Percentiles rank a stretch among this genome's conserved stretches.
These are phyloP conservation scores for Candida sanyaensis DNA, from an alignment of 1,139 yeast species.

Conservation along the genomic window DNA sequence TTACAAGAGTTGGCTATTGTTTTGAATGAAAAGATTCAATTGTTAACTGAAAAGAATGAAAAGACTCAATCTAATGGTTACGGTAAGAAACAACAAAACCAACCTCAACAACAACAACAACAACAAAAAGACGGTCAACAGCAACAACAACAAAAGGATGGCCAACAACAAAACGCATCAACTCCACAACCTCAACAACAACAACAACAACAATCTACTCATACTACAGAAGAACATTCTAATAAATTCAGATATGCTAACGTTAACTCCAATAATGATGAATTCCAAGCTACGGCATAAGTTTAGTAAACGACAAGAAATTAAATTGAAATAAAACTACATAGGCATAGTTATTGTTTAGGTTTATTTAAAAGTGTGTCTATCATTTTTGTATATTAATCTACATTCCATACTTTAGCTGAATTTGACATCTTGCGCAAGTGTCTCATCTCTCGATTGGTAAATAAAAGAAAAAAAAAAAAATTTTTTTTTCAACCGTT, in stretches of 20 bases:
- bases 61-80: constrained; percentile 79
- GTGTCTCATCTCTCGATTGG: neutral
- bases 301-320: neutral
- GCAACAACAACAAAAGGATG: constrained; percentile 25
- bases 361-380: neutral
- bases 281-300: constrained; percentile 40
- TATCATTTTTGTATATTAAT: too few relatives aligned
- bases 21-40: constrained; percentile 83
- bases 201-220: constrained; percentile 20
- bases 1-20: constrained; percentile 88
- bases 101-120: constrained; percentile 37
- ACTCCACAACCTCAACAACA: constrained; percentile 27
- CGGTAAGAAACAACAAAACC: constrained; percentile 40
- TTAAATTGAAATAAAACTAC: neutral
- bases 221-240: constrained; percentile 32
- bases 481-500: constrained; percentile 1
- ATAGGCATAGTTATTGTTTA: constrained; percentile 3
- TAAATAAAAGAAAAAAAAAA: neutral
- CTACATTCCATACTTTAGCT: neutral
- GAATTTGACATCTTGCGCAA: neutral
- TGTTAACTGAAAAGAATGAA: constrained; percentile 83
- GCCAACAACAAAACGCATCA: neutral
- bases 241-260: constrained; percentile 50
- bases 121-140: constrained; percentile 36
- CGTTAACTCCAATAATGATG: constrained; percentile 49